Evolutionary conservation across 257 asterid genomes (phyloP), one percentile per base, ranked within the genome.

Genomic region (Scutellaria minor): DNA sequence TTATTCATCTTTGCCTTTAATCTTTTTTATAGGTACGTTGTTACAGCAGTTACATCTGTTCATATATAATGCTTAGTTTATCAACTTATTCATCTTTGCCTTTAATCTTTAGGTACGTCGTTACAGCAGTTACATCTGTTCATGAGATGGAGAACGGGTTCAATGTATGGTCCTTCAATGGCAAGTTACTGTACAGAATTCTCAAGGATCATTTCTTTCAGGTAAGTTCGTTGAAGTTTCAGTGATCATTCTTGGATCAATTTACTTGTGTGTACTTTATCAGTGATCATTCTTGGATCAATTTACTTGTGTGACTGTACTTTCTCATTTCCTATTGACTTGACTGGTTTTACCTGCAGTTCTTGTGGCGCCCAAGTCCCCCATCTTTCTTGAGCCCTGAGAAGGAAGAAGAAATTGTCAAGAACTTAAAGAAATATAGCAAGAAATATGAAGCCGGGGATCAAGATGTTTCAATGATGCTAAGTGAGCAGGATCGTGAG

Each of bases 81-180:
- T n/a, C n/a, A n/a, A n/a, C n/a, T 14, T 46, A 3, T 31, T 39
- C 37, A 20, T 35, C 44, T 64, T 20, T 70, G n/a, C 35, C 41
- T 35, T 51, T 8, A 37, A 15, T 5, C 47, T 76, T 39, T 59
- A 93, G 98, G 85, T 94, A 94, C 79, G 97, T 91, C 40, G 97
- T 86, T 51, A 94, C 99, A 5, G 85, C 96, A 5, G 96, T 92
- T 58, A 94, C 99, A 18, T 91, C 99, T 5, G 99, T 91, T 45
- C 99, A 94, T 79, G 99, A 94, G 89, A 91, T 94, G 99, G 99
- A 94, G 74, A 94, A 91, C 67, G 99, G 99, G 44, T 95, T 92
- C 82, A 85, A 80, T 13, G 89, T 95, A 3, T 95, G 98, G 98
- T 87, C 98, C 53, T 95, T 95, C 76, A 84, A 80, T 27, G 99